Evolutionary conservation across 1,139 yeast genomes (phyloP).

Genomic region (Protomyces gravidus): DNA sequence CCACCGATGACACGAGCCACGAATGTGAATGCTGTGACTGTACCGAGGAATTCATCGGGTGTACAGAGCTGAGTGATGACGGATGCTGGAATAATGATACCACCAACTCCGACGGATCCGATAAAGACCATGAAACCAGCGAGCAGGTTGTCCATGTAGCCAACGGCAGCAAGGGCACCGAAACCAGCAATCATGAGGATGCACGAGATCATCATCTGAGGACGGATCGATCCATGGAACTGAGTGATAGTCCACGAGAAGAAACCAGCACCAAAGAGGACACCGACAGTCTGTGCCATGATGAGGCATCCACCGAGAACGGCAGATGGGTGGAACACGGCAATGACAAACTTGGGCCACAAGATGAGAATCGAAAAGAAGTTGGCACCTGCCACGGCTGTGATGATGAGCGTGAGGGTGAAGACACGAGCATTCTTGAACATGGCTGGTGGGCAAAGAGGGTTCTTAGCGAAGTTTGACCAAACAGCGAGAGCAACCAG

Average conservation of each 20-base stretch:
- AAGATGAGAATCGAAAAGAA: constrained; percentile 21
- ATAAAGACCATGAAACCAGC: constrained; percentile 18
- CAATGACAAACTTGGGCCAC: constrained; percentile 21
- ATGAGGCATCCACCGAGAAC: constrained; percentile 15
- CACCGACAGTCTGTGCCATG: constrained; percentile 23
- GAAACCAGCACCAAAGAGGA: constrained; percentile 25
- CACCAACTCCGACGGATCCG: constrained; percentile 23
- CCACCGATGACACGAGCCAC: constrained; percentile 25
- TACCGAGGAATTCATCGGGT: constrained; percentile 23
- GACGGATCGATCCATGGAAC: constrained; percentile 24
- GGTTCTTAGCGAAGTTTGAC: constrained; percentile 10
- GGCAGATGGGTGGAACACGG: constrained; percentile 5
- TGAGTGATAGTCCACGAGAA: constrained; percentile 23
- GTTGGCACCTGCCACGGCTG: constrained; percentile 27
- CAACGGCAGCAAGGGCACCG: constrained; percentile 15
- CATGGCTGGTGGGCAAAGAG: constrained; percentile 19
- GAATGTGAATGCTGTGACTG: constrained; percentile 20
- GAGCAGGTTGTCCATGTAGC: background rate
- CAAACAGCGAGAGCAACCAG: constrained; percentile 10
- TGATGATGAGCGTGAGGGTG: constrained; percentile 16
- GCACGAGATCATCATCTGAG: constrained; percentile 19
- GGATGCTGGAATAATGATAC: constrained; percentile 22
- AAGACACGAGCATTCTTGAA: constrained; percentile 25
- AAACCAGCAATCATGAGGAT: constrained; percentile 19
- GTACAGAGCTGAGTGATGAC: constrained; percentile 26